These are phyloP conservation scores for Neonectria magnoliae DNA, from an alignment of 2,329 filamentous ascomycete genomes.

Conservation along the genomic window DNA sequence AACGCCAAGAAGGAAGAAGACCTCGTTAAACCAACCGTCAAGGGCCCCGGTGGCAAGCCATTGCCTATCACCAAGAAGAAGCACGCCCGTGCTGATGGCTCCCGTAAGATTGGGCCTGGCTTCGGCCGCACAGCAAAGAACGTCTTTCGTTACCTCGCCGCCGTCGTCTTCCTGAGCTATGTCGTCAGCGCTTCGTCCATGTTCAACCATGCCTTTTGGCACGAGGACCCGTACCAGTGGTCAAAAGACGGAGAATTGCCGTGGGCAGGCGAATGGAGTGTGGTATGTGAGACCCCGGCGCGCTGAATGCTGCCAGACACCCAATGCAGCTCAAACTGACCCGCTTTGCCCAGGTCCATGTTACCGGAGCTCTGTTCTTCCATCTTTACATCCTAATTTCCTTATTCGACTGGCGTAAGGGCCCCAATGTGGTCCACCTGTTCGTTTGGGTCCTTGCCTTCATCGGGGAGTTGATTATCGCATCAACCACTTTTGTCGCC, in stretches of 20 bases:
- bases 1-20: constrained; percentile 61
- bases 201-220: constrained; percentile 75
- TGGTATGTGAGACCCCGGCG: constrained; percentile 64
- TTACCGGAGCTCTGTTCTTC: constrained; percentile 85
- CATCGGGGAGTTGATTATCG: constrained; percentile 77
- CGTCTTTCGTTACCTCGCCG: constrained; percentile 79
- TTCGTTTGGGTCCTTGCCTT: constrained; percentile 80
- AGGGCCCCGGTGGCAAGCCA: constrained; percentile 89
- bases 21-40: constrained; percentile 59
- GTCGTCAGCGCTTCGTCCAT: constrained; percentile 78
- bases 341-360: constrained; percentile 73
- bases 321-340: constrained; percentile 32
- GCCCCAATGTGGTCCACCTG: constrained; percentile 83
- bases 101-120: constrained; percentile 57
- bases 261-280: constrained; percentile 82
- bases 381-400: constrained; percentile 88
- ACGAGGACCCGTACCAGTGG: constrained; percentile 52
- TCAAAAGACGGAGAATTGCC: constrained; percentile 55
- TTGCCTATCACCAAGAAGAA: constrained; percentile 74
- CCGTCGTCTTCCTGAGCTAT: constrained; percentile 78
- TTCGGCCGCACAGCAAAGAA: constrained; percentile 75
- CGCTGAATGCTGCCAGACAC: constrained; percentile 18
- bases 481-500: constrained; percentile 73
- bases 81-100: constrained; percentile 57
- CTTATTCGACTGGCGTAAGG: constrained; percentile 83